Percentiles rank a stretch among this genome's conserved stretches.
Conservation (phyloP, 1,139 yeast genomes). For the Pichia sp. region DNA sequence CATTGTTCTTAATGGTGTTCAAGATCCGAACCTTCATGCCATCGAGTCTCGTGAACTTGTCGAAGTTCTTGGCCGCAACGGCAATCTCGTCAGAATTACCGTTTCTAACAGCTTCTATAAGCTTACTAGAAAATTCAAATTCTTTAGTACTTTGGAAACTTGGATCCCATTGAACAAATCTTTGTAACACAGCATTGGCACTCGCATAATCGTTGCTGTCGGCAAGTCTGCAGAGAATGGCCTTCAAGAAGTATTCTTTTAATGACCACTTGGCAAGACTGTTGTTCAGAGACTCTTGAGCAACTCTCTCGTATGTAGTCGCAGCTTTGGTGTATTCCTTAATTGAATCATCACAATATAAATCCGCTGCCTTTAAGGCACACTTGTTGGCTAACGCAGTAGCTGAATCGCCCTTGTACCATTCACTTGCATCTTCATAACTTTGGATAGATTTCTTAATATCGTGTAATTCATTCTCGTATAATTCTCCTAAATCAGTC, state of each 20-base stretch:
- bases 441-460: slow-evolving; percentile 66
- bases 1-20: slow-evolving; percentile 77
- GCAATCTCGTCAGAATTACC: slow-evolving; percentile 81
- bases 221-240: slow-evolving; percentile 79
- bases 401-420: slow-evolving; percentile 93
- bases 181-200: slow-evolving; percentile 69
- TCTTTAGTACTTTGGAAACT: slow-evolving; percentile 80
- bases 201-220: slow-evolving; percentile 83
- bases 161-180: slow-evolving; percentile 71
- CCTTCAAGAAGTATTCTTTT: slow-evolving; percentile 87
- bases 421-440: slow-evolving; percentile 94
- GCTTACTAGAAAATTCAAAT: slow-evolving; percentile 58
- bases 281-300: slow-evolving; percentile 72
- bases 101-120: slow-evolving; percentile 69
- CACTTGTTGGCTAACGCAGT: slow-evolving; percentile 90
- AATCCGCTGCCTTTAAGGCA: slow-evolving; percentile 84
- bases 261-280: slow-evolving; percentile 85
- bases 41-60: slow-evolving; percentile 86
- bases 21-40: slow-evolving; percentile 89
- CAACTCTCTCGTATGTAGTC: slow-evolving; percentile 72
- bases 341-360: slow-evolving; percentile 59
- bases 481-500: slow-evolving; percentile 84
- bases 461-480: slow-evolving; percentile 73
- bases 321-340: slow-evolving; percentile 75
- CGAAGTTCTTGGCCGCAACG: slow-evolving; percentile 75